phyloP scores from a whole-genome alignment of 2,329 filamentous ascomycete genomes.

The Aureobasidium mangrovei region DNA sequence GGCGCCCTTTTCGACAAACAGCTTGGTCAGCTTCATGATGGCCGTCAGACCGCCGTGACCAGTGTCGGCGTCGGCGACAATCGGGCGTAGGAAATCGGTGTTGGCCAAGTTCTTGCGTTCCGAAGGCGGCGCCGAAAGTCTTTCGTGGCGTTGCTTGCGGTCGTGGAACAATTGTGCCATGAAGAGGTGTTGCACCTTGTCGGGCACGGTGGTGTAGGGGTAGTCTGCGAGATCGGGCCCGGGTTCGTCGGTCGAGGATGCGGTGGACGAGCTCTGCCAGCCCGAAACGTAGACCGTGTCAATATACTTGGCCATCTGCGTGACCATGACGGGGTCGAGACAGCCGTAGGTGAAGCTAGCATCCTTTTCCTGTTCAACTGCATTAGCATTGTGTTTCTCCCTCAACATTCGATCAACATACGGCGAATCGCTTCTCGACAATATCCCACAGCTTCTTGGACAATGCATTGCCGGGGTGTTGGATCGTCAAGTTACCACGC shows the following conservation, averaged over 20 bases:
- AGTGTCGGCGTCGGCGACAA: conserved; percentile 94
- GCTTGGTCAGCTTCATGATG: conserved; percentile 98
- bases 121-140: conserved; percentile 64
- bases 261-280: conserved; percentile 97
- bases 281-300: conserved; percentile 98
- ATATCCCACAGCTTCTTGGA: conserved; percentile 93
- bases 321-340: conserved; percentile 95
- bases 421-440: conserved; percentile 77
- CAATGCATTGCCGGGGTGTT: conserved; percentile 82
- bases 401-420: conserved; percentile 28
- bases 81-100: conserved; percentile 88
- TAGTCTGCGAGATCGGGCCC: conserved; percentile 98
- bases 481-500: conserved; percentile 79
- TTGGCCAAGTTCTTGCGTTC: conserved; percentile 67
- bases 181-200: conserved; percentile 96
- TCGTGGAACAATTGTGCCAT: conserved; percentile 99
- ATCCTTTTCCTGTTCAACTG: conserved; percentile 57
- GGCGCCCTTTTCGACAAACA: conserved; percentile 92
- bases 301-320: conserved; percentile 98
- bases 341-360: conserved; percentile 95
- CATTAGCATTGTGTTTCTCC: conserved; percentile 11
- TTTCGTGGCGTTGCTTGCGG: conserved; percentile 95
- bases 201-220: conserved; percentile 86
- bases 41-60: conserved; percentile 96
- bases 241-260: conserved; percentile 88